These are phyloP conservation scores for Linnemannia elongata DNA, from an alignment of 192 early-diverging fungal species.

Conservation along the genomic window DNA sequence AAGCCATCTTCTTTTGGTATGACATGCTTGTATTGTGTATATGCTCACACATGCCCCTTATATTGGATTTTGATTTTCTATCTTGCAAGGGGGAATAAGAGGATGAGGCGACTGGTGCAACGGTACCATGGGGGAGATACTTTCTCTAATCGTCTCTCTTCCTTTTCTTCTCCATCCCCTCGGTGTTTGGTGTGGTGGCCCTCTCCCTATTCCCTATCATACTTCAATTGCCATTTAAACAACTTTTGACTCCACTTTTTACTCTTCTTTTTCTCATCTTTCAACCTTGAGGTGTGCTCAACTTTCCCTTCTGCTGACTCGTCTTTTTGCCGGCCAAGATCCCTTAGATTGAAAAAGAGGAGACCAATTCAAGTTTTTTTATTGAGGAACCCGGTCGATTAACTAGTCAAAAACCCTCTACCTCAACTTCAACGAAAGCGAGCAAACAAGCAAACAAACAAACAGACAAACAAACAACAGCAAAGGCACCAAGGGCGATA, in stretches of 20 bases:
- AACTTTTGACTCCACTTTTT: not conserved
- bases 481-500: no score
- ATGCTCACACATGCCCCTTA: not conserved
- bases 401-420: no score
- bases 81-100: not conserved
- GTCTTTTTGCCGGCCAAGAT: not conserved
- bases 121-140: conserved; percentile 1
- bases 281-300: not conserved
- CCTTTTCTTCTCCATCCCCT: not conserved
- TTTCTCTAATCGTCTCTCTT: not conserved
- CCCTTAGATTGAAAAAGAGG: not conserved
- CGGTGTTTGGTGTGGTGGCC: not conserved
- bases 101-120: not conserved
- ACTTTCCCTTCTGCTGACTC: not conserved
- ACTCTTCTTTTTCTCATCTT: not conserved
- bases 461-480: no score
- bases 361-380: not conserved
- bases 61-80: not conserved
- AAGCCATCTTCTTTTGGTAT: no score
- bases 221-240: not conserved
- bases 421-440: no score
- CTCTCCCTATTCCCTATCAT: no score
- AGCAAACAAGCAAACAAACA: no score
- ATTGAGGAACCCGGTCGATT: not conserved
- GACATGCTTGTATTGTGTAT: no score